A percentile compares a stretch with the other conserved stretches of the same genome.
Conservation (phyloP, 192 early-diverging fungal genomes). For the Podochytrium sp. region DNA sequence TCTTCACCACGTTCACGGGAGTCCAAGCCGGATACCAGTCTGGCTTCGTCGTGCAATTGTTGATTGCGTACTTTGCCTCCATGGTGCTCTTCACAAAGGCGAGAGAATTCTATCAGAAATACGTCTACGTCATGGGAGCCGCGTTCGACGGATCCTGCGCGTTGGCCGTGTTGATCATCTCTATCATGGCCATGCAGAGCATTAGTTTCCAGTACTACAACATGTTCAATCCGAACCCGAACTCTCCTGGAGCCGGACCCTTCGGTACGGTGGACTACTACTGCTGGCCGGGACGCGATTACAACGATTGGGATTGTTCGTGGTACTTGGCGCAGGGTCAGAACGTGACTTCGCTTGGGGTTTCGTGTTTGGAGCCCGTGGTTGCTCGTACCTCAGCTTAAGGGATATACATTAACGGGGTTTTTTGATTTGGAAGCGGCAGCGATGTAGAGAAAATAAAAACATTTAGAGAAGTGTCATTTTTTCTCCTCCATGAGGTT, state of each 20-base stretch:
- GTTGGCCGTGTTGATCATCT: neutral
- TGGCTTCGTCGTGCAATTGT: constrained; percentile 20
- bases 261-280: neutral
- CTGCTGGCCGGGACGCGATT: neutral
- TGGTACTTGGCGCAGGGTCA: neutral
- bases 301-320: neutral
- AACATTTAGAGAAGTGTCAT: too few relatives aligned
- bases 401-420: neutral
- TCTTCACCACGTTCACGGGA: constrained; percentile 1
- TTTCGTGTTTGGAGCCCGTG: neutral
- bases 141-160: constrained; percentile 54
- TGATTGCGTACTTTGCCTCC: neutral
- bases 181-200: neutral
- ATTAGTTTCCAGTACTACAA: neutral
- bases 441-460: too few relatives aligned
- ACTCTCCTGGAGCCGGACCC: constrained; percentile 16
- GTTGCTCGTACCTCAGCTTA: too few relatives aligned
- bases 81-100: constrained; percentile 18
- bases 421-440: neutral
- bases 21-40: constrained; percentile 9
- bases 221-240: neutral
- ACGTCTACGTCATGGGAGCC: constrained; percentile 55
- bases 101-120: constrained; percentile 28
- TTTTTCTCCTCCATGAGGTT: too few relatives aligned
- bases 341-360: neutral